Evolutionary conservation across 345 rosid genomes (phyloP), one percentile per base, ranked within the genome.

Genomic region (Populus davidiana): DNA sequence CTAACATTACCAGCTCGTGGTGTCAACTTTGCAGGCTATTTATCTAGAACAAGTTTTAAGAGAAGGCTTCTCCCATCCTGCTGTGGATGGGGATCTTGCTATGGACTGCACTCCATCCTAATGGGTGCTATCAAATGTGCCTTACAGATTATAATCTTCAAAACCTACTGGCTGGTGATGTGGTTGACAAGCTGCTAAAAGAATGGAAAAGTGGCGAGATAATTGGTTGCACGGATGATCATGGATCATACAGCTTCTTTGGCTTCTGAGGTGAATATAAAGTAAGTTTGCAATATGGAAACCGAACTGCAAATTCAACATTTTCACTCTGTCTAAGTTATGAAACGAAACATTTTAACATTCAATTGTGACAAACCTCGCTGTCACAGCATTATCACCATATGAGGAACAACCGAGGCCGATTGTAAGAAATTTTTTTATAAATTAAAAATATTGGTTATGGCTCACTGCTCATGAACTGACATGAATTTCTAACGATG

Each of bases 101-200:
- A 6, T 94, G 98, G 99, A 88, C 97, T 0, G 98, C 99, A 33
- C 85, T 94, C 14, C 90, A 91, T 74, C 86, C 93, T 1, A 21
- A 85, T 1, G 97, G 96, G n/a, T 94, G 98, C 66, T 94, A 93
- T 83, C 86, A 86, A 70, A 93, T 91, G 98, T 93, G 99, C 83
- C 86, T 94, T 41, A 93, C 96, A 0, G 94, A 90, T 54, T 12
- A 77, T 38, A 85, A 89, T 62, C 75, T 93, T 4, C 56, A 56
- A 1, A 95, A 90, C 79, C 90, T 95, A 0, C 96, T 94, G 1
- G 91, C 99, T 0, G 98, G 98, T 4, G 83, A 95, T 25, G 82
- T 82, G 52, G 94, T 93, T 33, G 98, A 95, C 72, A 80, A 65
- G 70, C 85, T 91, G 23, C 81, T 93, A 35, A 49, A 20, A 70